Evolutionary conservation across 2,329 filamentous ascomycete species (phyloP).

Genomic region (Elsinoe ampelina): DNA sequence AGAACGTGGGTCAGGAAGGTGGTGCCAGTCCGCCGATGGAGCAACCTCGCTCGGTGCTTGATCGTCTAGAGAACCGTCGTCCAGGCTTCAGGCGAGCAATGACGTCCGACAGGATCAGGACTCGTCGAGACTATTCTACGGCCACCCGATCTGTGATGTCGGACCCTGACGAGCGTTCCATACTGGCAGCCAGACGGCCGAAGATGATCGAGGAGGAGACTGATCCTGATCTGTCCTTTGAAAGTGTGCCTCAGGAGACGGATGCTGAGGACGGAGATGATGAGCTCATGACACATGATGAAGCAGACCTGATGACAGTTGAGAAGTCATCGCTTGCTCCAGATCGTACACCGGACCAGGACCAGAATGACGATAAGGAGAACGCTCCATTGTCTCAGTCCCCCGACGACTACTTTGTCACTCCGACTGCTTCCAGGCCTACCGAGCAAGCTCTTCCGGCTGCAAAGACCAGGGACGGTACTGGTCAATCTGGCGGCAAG

Average conservation of each 20-base stretch:
- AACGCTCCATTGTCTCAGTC: conserved; percentile 3
- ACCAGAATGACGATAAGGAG: conserved; percentile 6
- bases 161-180: conserved; percentile 44
- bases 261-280: conserved; percentile 77
- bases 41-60: conserved; percentile 49
- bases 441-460: conserved; percentile 11
- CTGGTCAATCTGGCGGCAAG: conserved; percentile 13
- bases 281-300: conserved; percentile 74
- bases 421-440: neutral
- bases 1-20: conserved; percentile 49
- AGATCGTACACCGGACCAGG: conserved; percentile 13
- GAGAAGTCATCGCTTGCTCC: conserved; percentile 15
- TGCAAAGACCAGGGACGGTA: conserved; percentile 15
- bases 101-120: conserved; percentile 26
- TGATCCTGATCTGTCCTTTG: conserved; percentile 28
- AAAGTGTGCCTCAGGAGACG: conserved; percentile 51
- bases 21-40: conserved; percentile 50
- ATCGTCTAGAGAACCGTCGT: conserved; percentile 47
- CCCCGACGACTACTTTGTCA: conserved; percentile 3
- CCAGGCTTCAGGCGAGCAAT: conserved; percentile 44
- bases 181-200: conserved; percentile 27
- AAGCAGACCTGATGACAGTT: conserved; percentile 15
- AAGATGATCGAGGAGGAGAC: conserved; percentile 39
- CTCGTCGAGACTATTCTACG: conserved; percentile 40
- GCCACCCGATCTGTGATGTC: conserved; percentile 47